Base-by-base conservation (phyloP, 164 flowering plant genomes). In the Taxillus chinensis region DNA sequence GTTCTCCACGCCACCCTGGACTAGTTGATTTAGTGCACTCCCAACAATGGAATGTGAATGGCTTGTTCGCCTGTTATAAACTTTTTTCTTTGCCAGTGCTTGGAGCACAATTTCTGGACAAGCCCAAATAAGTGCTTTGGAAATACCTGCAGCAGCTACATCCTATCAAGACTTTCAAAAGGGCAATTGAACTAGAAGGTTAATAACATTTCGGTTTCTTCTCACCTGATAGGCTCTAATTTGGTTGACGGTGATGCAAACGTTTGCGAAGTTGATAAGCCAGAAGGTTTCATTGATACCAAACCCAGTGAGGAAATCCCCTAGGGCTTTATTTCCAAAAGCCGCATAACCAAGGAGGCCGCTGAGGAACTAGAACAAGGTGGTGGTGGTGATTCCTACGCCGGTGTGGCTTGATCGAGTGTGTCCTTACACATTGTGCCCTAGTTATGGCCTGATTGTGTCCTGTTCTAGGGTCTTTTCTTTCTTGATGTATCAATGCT, bases 1-100 rank as follows among this genome's bases (percentile, higher is more conserved):
- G 95, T 86, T 65, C 98, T 80, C 95, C 92, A 89, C 8, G 73
- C 69, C 64, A 89, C 15, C 39, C 93, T 73, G 79, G 89, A 92
- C 14, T 65, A 55, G 77, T 78, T 92, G 51, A 87, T 0, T 17
- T 64, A 10, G 73, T 73, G 84, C 3, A 3, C 56, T 2, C 84
- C 85, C 17, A 7, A 63, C 0, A 56, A 64, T 9, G 92, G 89
- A 14, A 89, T 10, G 2, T 66, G 57, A 10, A 85, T 13, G 2
- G 67, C 62, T 65, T 80, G 64, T 15, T 89, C 89, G 0, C 58
- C 57, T 5, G 64, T 78, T 57, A 92, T 74, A 77, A 86, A 84
- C 57, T 78, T 66, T 68, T 39, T 87, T 9, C 81, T 76, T 0
- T 92, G 87, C 90, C 87, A 89, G 1, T 59, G 60, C 43, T 61